Percentiles rank a stretch among this genome's conserved stretches.
phyloP scores from a whole-genome alignment of 208 protist species.

The Leishmania amazonensis region DNA sequence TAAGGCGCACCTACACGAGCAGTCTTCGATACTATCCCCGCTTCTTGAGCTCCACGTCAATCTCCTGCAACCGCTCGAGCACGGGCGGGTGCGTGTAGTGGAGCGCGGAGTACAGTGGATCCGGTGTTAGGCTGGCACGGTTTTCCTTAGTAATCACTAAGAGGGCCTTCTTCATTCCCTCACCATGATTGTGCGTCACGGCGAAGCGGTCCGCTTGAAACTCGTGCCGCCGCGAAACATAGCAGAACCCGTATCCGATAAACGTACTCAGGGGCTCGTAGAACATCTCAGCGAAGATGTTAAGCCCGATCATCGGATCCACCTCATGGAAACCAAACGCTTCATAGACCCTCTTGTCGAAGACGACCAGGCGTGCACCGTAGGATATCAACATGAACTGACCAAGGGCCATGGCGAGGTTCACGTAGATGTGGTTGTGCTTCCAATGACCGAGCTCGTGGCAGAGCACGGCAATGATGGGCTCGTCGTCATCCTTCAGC shows the following conservation, averaged over 20 bases:
- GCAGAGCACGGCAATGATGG: conserved; percentile 73
- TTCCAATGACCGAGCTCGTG: conserved; percentile 94
- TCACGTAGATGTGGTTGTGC: conserved; percentile 53
- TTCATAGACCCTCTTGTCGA: conserved; percentile 60
- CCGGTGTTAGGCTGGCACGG: conserved; percentile 55
- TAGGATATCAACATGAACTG: conserved; percentile 63
- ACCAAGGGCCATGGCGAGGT: conserved; percentile 33
- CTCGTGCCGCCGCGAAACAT: conserved; percentile 50
- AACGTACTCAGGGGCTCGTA: conserved; percentile 42
- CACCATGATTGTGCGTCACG: conserved; percentile 49
- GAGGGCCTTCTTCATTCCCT: conserved; percentile 43
- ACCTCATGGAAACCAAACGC: conserved; percentile 67
- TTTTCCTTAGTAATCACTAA: conserved; percentile 68
- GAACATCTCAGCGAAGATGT: conserved; percentile 53
- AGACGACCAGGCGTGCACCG: conserved; percentile 62
- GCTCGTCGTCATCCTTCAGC: conserved; percentile 56
- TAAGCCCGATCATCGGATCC: conserved; percentile 68
- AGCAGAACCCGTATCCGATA: conserved; percentile 42
- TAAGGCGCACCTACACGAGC: not conserved
- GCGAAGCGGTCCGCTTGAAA: conserved; percentile 81
- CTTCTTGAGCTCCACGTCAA: conserved; percentile 62
- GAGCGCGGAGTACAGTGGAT: conserved; percentile 73
- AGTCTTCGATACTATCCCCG: conserved; percentile 1
- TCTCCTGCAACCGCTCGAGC: conserved; percentile 70
- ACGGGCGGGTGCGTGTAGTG: conserved; percentile 78